These are phyloP conservation scores for Sporothrix pallida DNA, from an alignment of 2,329 filamentous ascomycete genomes.

Conservation along the genomic window DNA sequence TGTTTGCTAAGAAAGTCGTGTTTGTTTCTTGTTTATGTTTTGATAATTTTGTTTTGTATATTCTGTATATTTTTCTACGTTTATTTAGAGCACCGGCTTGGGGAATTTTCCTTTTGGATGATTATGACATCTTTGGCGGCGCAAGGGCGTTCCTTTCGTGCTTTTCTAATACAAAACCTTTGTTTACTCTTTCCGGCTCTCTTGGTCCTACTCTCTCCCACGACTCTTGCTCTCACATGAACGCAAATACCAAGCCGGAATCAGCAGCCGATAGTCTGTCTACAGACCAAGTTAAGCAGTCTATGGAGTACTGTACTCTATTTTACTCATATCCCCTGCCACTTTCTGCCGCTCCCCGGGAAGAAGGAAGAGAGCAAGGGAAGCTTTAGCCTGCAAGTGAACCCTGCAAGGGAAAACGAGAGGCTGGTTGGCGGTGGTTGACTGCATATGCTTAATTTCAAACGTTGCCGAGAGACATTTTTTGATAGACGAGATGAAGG, in stretches of 20 bases:
- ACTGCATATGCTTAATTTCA: background rate
- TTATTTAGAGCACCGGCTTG: background rate
- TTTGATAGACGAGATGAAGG: slow-evolving; percentile 14
- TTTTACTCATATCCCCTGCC: too few relatives aligned
- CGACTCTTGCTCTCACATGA: background rate
- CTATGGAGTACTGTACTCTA: too few relatives aligned
- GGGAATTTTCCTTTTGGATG: background rate
- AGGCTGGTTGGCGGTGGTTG: background rate
- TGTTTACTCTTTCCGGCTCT: background rate
- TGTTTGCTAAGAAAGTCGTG: background rate
- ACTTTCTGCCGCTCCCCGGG: too few relatives aligned
- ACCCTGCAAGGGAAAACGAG: background rate
- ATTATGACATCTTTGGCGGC: slow-evolving; percentile 17
- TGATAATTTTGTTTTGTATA: background rate
- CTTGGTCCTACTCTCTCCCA: background rate
- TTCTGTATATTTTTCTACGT: background rate
- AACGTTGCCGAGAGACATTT: slow-evolving; percentile 5
- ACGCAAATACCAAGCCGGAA: background rate
- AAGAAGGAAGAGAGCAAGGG: too few relatives aligned
- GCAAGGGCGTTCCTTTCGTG: slow-evolving; percentile 3
- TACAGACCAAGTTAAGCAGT: too few relatives aligned
- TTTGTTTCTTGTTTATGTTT: background rate
- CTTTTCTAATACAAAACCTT: background rate
- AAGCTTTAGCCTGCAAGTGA: too few relatives aligned
- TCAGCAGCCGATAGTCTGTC: background rate